These are phyloP conservation scores for Mortierella sp. DNA, from an alignment of 371 early-diverging fungal species.

Conservation along the genomic window DNA sequence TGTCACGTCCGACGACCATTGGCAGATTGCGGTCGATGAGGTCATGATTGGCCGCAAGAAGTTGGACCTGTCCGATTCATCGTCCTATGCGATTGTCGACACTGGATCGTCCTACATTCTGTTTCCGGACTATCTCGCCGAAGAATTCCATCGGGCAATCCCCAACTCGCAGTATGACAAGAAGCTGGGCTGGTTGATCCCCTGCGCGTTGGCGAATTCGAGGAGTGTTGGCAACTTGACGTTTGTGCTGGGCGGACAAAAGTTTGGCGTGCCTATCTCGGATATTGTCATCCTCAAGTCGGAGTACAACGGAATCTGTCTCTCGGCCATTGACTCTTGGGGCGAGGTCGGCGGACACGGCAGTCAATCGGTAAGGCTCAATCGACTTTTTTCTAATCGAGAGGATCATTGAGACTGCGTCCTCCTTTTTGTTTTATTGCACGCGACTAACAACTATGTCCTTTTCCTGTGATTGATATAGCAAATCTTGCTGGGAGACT, in stretches of 20 bases:
- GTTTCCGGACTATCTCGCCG: constrained; percentile 48
- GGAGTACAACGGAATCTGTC: constrained; percentile 39
- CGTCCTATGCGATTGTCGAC: constrained; percentile 45
- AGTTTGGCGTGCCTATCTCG: constrained; percentile 44
- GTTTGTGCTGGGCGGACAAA: constrained; percentile 37
- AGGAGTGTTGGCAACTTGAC: constrained; percentile 34
- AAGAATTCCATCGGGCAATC: constrained; percentile 44
- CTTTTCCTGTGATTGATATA: background rate
- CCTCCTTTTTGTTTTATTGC: background rate
- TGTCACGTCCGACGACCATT: constrained; percentile 41
- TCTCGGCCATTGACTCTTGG: constrained; percentile 52
- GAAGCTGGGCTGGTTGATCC: constrained; percentile 49
- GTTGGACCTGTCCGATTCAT: constrained; percentile 21
- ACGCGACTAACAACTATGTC: background rate
- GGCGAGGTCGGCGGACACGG: constrained; percentile 40
- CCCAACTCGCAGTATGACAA: constrained; percentile 45
- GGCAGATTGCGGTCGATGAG: constrained; percentile 39
- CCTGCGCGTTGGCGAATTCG: constrained; percentile 40
- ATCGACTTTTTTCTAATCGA: background rate
- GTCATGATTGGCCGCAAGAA: constrained; percentile 43
- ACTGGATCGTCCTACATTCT: constrained; percentile 56
- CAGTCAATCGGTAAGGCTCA: constrained; percentile 29
- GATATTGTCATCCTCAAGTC: constrained; percentile 51
- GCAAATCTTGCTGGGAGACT: constrained; percentile 48
- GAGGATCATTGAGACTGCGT: too few species aligned